phyloP scores from a whole-genome alignment of 345 rosid species.

The Rhodomyrtus tomentosa region DNA sequence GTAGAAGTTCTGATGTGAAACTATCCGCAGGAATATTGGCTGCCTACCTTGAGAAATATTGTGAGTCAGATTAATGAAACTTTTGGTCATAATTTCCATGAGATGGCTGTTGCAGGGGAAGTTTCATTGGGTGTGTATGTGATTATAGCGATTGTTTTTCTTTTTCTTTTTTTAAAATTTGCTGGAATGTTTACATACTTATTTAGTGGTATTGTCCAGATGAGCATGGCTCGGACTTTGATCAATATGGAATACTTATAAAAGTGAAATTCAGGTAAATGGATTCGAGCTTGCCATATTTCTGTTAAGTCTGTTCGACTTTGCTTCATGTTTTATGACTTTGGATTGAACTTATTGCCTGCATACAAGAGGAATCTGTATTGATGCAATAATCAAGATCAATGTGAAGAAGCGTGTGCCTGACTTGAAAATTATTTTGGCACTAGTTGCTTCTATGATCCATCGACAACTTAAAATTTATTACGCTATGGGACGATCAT shows the following conservation, averaged over 20 bases:
- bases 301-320: neutral
- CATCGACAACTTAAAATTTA: neutral
- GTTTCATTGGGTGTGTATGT: constrained; percentile 45
- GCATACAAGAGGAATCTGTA: neutral
- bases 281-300: neutral
- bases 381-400: neutral
- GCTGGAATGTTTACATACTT: neutral
- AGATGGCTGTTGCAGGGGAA: constrained; percentile 99
- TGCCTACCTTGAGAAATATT: constrained; percentile 76
- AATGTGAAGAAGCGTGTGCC: neutral
- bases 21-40: constrained; percentile 64
- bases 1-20: neutral
- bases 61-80: constrained; percentile 75
- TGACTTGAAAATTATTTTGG: neutral
- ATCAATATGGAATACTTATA: constrained; percentile 74
- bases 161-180: too few species aligned
- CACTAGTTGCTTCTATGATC: neutral
- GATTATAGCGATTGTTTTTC: neutral
- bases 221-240: constrained; percentile 76
- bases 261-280: constrained; percentile 84
- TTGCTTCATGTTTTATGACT: neutral
- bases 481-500: neutral
- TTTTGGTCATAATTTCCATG: constrained; percentile 78
- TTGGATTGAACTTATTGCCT: neutral
- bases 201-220: constrained; percentile 22